phyloP scores from a whole-genome alignment of 352 stramenopile species.

The Globisporangium carolinianum region DNA sequence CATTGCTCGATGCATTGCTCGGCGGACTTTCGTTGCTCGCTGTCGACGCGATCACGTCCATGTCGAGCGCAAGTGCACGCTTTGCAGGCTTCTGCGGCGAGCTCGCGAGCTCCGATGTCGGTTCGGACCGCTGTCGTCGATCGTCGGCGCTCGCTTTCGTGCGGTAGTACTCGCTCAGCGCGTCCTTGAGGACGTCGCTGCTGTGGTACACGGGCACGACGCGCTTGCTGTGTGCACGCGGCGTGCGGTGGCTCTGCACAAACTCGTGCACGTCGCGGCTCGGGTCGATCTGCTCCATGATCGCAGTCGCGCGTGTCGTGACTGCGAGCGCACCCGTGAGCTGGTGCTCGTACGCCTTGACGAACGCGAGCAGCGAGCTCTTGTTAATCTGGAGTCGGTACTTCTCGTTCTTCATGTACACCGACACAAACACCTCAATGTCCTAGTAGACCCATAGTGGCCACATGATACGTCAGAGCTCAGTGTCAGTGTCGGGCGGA shows the following conservation, averaged over 20 bases:
- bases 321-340: constrained; percentile 28
- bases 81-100: constrained; percentile 4
- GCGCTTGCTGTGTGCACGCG: constrained; percentile 36
- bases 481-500: neutral
- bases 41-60: constrained; percentile 8
- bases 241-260: constrained; percentile 39
- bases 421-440: constrained; percentile 64
- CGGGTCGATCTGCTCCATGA: constrained; percentile 49
- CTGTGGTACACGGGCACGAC: constrained; percentile 35
- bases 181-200: constrained; percentile 48
- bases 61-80: constrained; percentile 3
- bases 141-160: constrained; percentile 13
- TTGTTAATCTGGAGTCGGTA: constrained; percentile 79
- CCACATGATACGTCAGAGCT: neutral
- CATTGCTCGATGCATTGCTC: neutral
- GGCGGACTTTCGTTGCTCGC: neutral
- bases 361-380: constrained; percentile 61
- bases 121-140: constrained; percentile 7
- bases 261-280: constrained; percentile 61
- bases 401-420: constrained; percentile 85
- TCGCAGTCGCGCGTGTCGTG: constrained; percentile 26
- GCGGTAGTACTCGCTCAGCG: constrained; percentile 39
- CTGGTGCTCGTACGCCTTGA: constrained; percentile 65
- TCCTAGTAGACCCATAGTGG: constrained; percentile 28
- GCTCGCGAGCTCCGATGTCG: neutral